Base-by-base conservation (phyloP, 805 yeast species). In the Candida namnaoensis region DNA sequence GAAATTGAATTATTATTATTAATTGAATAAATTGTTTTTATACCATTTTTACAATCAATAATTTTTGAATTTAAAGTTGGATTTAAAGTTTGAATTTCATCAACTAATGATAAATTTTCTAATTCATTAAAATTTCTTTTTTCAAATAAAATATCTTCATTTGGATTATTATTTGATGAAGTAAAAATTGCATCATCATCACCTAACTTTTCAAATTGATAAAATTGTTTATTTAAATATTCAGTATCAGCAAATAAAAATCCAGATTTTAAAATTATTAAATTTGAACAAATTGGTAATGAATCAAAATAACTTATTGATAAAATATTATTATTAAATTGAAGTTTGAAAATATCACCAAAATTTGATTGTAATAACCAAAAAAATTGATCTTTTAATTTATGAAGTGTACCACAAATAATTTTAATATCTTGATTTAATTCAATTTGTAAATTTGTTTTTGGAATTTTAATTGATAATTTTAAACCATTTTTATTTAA, bases 201-300 rank as follows among this genome's bases (percentile, higher is more conserved):
- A 1, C 95, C 96, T 37, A 88, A 62, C 39, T 74, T 74, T 46
- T 82, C 87, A 52, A 91, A 83, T 56, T 88, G 96, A 52, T 80
- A 86, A n/a, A 85, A 65, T 15, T 66, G 58, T 51, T 81, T 85
- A 52, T 82, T 79, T 27, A 82, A 78, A 43, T 66, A 58, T 43
- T 81, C 81, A 8, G 78, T 64, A 46, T 80, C 79, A 1, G 82
- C 83, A 56, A 77, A 85, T 33, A 91, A 51, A 48, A 78, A 83
- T 0, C 98, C 99, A 7, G 84, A 72, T 47, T 74, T 81, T 47
- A 88, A 69, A 35, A 91, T 76, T 34, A 71, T 65, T 11, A 91
- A 50, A 5, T 71, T 56, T 19, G 68, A 65, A 25, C 84, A 72
- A 1, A 71, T 57, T 2, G 88, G 84, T 32, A 86, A 69, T 0